phyloP scores from a whole-genome alignment of 2,329 filamentous ascomycete species.

The Coniella lustricola region DNA sequence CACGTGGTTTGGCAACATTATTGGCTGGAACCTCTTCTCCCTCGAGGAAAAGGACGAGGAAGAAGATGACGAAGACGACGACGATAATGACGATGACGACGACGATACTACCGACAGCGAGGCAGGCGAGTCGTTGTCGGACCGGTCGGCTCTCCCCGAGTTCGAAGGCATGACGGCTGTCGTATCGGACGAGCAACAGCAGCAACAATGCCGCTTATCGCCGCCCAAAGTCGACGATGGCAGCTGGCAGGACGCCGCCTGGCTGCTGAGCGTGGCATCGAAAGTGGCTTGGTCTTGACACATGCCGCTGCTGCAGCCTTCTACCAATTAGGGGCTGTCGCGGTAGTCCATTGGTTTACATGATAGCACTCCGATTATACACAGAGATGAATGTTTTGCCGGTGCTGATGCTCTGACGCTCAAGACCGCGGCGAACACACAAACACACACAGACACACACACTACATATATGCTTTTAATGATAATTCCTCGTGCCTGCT shows the following conservation, averaged over 20 bases:
- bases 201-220: conserved; percentile 35
- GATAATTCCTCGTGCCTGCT: too few species aligned
- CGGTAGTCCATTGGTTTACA: too few species aligned
- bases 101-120: conserved; percentile 20
- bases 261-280: conserved; percentile 58
- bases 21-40: conserved; percentile 56
- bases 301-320: background rate
- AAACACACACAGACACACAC: too few species aligned
- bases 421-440: too few species aligned
- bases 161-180: conserved; percentile 34
- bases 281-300: conserved; percentile 35
- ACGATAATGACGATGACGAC: conserved; percentile 29
- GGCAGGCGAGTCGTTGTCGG: conserved; percentile 9
- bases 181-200: too few species aligned
- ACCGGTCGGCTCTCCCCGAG: conserved; percentile 21
- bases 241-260: conserved; percentile 61
- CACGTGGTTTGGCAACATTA: conserved; percentile 52
- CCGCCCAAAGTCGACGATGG: conserved; percentile 48
- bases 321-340: background rate
- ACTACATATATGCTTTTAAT: too few species aligned
- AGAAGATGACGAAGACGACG: conserved; percentile 50
- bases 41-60: conserved; percentile 56
- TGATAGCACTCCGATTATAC: too few species aligned
- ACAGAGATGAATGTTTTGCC: too few species aligned
- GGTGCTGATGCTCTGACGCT: too few species aligned